Evolutionary conservation across 192 early-diverging fungal species (phyloP), one percentile per base, ranked within the genome.

Genomic region (Backusella tuberculispora): DNA sequence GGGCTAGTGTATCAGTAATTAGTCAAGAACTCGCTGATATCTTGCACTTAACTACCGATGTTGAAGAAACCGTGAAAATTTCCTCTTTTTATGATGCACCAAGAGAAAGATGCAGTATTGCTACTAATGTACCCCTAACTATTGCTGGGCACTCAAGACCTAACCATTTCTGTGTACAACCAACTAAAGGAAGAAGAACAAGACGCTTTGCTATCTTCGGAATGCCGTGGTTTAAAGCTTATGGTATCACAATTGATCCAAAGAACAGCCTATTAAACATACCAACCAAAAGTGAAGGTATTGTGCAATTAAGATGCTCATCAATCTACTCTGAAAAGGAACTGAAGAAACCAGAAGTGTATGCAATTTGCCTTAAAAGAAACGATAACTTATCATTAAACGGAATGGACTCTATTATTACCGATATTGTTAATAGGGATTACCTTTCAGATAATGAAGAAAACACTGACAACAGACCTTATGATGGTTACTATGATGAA

Each of bases 1-100:
- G 69, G 3, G 69, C 69, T 34, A 71, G 69, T 71, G 69, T 71
- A 3, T 71, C 45, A 0, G 45, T 71, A 0, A 71, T 71, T 24
- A 71, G 46, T 12, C n/a, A 48, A 24, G 12, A 48, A 4, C 29
- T 71, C 4, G 69, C 69, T 4, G 24, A 71, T 3, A 47, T 4
- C 19, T 38, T 71, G 6, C 3, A 38, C 29, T 37, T 71, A 7
- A 47, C 13, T 10, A 46, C 9, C 0, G 45, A 14, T 46, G 13
- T 14, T 14, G 45, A 14, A 14, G 45, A 46, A 10, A 46, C 9
- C 0, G 13, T 46, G 12, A 46, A 14, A 2, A 10, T 46, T 14
- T 46, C 12, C 6, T 46, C 45, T 2, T 46, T 46, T 46, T 4
- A 46, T 46, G 13, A 46, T 46, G 12, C 13, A 14, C 13, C 45